Conservation (phyloP, 495 filamentous ascomycete species). For the Penicillium taxi region DNA sequence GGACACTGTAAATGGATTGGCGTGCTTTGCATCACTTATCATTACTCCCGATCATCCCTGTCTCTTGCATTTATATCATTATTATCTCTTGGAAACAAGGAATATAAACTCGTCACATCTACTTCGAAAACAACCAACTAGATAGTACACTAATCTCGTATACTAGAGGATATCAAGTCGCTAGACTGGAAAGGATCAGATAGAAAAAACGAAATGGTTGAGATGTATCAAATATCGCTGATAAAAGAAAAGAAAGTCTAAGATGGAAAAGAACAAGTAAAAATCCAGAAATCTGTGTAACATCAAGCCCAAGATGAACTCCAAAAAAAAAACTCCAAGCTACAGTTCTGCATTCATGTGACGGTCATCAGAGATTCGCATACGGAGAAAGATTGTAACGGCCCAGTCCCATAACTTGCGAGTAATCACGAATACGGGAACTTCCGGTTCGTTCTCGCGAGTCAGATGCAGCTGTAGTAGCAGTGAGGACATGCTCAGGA, state of each 20-base stretch:
- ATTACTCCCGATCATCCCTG: neutral
- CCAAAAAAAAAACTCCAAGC: slow-evolving; percentile 4
- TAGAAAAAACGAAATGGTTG: slow-evolving; percentile 7
- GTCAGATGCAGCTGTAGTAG: slow-evolving; percentile 62
- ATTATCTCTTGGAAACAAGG: slow-evolving; percentile 8
- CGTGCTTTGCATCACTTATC: too few relatives aligned
- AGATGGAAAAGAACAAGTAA: neutral
- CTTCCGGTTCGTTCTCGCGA: slow-evolving; percentile 53
- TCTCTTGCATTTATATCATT: neutral
- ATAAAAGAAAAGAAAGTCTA: slow-evolving; percentile 2
- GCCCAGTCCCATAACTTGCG: slow-evolving; percentile 40
- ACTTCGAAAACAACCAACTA: too few relatives aligned
- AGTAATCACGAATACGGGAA: slow-evolving; percentile 52
- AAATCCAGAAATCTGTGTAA: neutral
- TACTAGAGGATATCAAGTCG: too few relatives aligned
- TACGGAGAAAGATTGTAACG: slow-evolving; percentile 32
- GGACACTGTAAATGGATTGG: too few relatives aligned
- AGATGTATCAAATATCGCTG: slow-evolving; percentile 17
- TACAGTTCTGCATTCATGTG: slow-evolving; percentile 17
- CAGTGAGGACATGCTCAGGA: slow-evolving; percentile 64
- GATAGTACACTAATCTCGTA: too few relatives aligned
- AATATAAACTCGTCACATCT: too few relatives aligned
- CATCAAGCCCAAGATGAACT: slow-evolving; percentile 2
- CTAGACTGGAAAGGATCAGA: too few relatives aligned
- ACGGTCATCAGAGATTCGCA: slow-evolving; percentile 32